A percentile compares a stretch with the other conserved stretches of the same genome.
phyloP scores from a whole-genome alignment of 768 basidiomycete species.

The Gelatoporia subvermispora region DNA sequence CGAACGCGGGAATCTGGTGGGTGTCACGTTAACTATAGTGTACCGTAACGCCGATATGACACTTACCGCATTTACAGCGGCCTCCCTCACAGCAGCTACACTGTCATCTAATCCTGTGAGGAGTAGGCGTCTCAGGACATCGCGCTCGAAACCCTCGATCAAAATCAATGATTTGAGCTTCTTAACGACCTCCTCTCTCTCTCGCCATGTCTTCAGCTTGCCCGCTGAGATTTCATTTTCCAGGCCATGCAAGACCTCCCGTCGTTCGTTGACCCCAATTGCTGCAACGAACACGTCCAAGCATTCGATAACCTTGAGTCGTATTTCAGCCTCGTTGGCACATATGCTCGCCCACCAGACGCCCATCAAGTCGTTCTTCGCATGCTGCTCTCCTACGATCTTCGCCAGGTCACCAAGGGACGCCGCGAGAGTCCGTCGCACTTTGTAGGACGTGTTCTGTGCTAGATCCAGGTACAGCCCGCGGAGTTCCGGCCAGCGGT shows the following conservation, averaged over 20 bases:
- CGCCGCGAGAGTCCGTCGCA: constrained; percentile 79
- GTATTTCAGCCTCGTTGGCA: constrained; percentile 62
- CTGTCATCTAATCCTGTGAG: constrained; percentile 63
- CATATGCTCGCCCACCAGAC: constrained; percentile 64
- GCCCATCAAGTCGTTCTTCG: constrained; percentile 61
- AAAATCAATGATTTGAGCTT: constrained; percentile 47
- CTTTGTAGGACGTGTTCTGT: constrained; percentile 52
- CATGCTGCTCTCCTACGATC: constrained; percentile 70
- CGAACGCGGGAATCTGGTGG: constrained; percentile 11
- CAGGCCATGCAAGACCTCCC: constrained; percentile 35
- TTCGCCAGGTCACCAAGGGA: constrained; percentile 86
- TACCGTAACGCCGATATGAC: background rate
- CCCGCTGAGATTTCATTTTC: constrained; percentile 51
- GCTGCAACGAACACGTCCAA: constrained; percentile 51
- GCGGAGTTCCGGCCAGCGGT: constrained; percentile 71
- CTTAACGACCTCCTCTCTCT: constrained; percentile 65
- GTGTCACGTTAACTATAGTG: background rate
- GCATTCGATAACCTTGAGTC: constrained; percentile 66
- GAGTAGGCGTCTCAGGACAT: constrained; percentile 51
- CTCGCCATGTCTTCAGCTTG: constrained; percentile 68
- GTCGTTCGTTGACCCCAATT: constrained; percentile 43
- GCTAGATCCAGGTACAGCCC: constrained; percentile 64
- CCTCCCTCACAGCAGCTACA: constrained; percentile 83
- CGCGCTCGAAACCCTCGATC: constrained; percentile 37
- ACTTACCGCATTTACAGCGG: constrained; percentile 62